Conservation (phyloP, 192 early-diverging fungal genomes). For the Funneliformis geosporum region DNA sequence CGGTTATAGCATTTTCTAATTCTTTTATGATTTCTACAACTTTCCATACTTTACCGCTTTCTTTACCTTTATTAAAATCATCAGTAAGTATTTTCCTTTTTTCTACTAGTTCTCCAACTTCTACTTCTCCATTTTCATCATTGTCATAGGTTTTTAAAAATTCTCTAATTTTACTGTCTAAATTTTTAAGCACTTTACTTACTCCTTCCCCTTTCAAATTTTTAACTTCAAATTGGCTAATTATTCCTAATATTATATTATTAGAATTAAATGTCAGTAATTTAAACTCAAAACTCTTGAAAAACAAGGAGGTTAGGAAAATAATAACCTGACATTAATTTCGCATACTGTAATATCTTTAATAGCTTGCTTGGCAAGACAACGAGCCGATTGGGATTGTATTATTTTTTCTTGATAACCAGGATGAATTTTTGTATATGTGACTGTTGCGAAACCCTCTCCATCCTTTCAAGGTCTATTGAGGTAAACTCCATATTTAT, state of each 20-base stretch:
- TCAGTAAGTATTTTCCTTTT: neutral
- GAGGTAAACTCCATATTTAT: too few relatives aligned
- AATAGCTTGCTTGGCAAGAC: too few relatives aligned
- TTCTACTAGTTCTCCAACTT: neutral
- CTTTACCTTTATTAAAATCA: neutral
- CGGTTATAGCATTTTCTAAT: neutral
- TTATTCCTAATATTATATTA: slow-evolving; percentile 18
- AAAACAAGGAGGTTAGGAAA: too few relatives aligned
- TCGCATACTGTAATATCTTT: too few relatives aligned
- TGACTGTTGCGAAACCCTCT: too few relatives aligned
- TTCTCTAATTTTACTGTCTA: neutral
- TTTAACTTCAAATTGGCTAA: neutral
- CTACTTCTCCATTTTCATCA: neutral
- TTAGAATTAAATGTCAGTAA: too few relatives aligned
- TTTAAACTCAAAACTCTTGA: too few relatives aligned
- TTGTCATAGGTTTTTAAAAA: slow-evolving; percentile 16
- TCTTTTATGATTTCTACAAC: neutral
- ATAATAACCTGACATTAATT: too few relatives aligned
- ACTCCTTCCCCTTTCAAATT: neutral
- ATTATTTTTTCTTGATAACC: too few relatives aligned
- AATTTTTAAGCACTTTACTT: neutral
- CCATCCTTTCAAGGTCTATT: too few relatives aligned
- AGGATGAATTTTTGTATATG: too few relatives aligned
- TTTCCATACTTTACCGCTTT: neutral
- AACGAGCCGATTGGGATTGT: too few relatives aligned